Percentiles rank a stretch among this genome's conserved stretches.
Evolutionary conservation across 2,329 filamentous ascomycete species (phyloP).

Genomic region (Cytospora leucostoma): DNA sequence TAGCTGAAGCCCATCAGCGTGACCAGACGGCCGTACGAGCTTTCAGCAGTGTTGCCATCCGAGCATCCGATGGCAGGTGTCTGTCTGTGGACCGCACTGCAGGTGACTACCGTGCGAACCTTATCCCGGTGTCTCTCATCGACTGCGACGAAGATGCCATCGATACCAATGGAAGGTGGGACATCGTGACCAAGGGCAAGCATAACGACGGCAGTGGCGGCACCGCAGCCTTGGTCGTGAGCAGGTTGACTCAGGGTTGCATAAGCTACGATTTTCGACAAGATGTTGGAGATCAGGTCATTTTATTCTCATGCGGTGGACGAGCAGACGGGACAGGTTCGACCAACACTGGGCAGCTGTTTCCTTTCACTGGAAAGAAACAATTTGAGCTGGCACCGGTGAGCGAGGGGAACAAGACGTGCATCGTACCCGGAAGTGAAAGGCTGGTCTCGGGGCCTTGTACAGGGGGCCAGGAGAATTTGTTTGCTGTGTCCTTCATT

Average conservation of each 20-base stretch:
- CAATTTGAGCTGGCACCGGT: slow-evolving; percentile 48
- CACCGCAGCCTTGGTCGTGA: slow-evolving; percentile 49
- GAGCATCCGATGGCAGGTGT: slow-evolving; percentile 51
- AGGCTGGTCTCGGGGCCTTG: slow-evolving; percentile 37
- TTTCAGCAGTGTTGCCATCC: slow-evolving; percentile 48
- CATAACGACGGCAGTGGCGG: slow-evolving; percentile 47
- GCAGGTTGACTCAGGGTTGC: slow-evolving; percentile 53
- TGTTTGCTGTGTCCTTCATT: slow-evolving; percentile 36
- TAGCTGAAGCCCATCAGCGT: slow-evolving; percentile 49
- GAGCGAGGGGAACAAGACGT: slow-evolving; percentile 46
- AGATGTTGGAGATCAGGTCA: slow-evolving; percentile 48
- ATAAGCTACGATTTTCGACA: slow-evolving; percentile 52
- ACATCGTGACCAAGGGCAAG: slow-evolving; percentile 51
- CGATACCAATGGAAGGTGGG: slow-evolving; percentile 50
- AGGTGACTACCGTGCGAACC: slow-evolving; percentile 56
- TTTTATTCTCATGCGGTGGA: slow-evolving; percentile 55
- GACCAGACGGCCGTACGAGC: slow-evolving; percentile 50
- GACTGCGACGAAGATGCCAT: slow-evolving; percentile 43
- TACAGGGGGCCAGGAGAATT: slow-evolving; percentile 35
- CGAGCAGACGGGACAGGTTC: slow-evolving; percentile 16
- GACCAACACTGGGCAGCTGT: slow-evolving; percentile 34
- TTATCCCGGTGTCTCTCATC: slow-evolving; percentile 51
- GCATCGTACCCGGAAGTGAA: slow-evolving; percentile 43
- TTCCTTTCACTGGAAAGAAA: slow-evolving; percentile 47
- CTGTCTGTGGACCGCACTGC: slow-evolving; percentile 54